Percentiles rank a stretch among this genome's conserved stretches.
Conservation (phyloP, 371 early-diverging fungal genomes). For the Rhizopus delemar region DNA sequence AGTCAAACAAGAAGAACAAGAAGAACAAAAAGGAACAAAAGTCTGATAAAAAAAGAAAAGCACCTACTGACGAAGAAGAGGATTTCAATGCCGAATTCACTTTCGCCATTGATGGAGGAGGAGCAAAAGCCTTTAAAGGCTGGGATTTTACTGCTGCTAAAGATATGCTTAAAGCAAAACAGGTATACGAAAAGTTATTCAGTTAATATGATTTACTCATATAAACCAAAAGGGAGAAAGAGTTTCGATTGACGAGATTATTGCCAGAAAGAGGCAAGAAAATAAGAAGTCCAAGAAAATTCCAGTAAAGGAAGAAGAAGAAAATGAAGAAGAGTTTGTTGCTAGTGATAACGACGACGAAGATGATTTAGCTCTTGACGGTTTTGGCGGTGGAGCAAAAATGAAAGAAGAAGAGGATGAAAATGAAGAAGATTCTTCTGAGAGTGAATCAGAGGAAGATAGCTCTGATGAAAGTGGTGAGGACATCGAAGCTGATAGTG, state of each 20-base stretch:
- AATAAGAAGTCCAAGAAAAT: slow-evolving; percentile 42
- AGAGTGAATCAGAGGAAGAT: slow-evolving; percentile 37
- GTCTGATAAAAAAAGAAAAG: slow-evolving; percentile 32
- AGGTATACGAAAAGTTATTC: slow-evolving; percentile 31
- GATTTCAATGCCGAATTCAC: slow-evolving; percentile 71
- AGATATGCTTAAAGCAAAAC: slow-evolving; percentile 65
- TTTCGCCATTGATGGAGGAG: slow-evolving; percentile 75
- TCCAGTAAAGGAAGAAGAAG: slow-evolving; percentile 35
- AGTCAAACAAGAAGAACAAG: slow-evolving; percentile 35
- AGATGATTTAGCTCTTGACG: slow-evolving; percentile 54
- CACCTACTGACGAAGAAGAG: slow-evolving; percentile 33
- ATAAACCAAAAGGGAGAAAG: slow-evolving; percentile 23
- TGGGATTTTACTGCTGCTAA: slow-evolving; percentile 87
- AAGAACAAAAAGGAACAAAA: slow-evolving; percentile 41
- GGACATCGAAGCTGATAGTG: slow-evolving; percentile 20
- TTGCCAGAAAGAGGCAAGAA: slow-evolving; percentile 62
- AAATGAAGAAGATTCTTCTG: slow-evolving; percentile 29
- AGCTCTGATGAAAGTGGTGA: slow-evolving; percentile 27
- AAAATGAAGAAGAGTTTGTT: slow-evolving; percentile 23
- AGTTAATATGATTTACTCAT: not conserved
- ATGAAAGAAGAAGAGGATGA: slow-evolving; percentile 32
- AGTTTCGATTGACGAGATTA: slow-evolving; percentile 69
- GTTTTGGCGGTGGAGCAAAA: slow-evolving; percentile 60
- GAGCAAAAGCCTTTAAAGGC: slow-evolving; percentile 42
- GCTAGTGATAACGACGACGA: slow-evolving; percentile 43